Evolutionary conservation across 805 yeast species (phyloP), one percentile per base, ranked within the genome.

Genomic region (Phaffomyces thermotolerans): DNA sequence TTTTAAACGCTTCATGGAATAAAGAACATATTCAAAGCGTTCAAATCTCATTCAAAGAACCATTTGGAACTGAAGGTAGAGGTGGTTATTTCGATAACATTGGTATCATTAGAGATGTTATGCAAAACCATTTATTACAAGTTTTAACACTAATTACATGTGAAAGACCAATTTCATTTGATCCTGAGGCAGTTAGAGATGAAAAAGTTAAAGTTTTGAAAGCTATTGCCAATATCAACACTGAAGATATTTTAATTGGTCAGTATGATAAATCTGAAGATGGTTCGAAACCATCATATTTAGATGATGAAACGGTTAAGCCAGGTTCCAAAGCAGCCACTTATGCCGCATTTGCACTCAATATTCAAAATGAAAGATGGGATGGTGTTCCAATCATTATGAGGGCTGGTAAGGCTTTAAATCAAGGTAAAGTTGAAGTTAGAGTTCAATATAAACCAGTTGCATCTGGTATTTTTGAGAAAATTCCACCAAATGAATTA

Each of bases 31-130:
- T 93, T 59, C 73, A 79, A 49, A 77, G 82, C 34, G 81, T 93
- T 49, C 96, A 91, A 71, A 80, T 93, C 53, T 77, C 91, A 13
- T 91, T 93, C 74, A 93, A 93, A 71, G 99, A 93, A 70, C 87
- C 93, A n/a, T 93, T 93, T 57, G 99, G 99, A 44, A 93, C 99
- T 34, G 96, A 93, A 68, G 99, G 99, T 45, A 80, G 99, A 63
- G 99, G 99, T 54, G 99, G 99, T 33, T 93, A 93, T 71, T 93
- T 93, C 60, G 98, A 93, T 67, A 72, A 75, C 44, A 88, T 90
- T 58, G 99, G 99, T 46, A 93, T 93, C 61, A 85, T 93, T 54
- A 80, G 99, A 66, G 99, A 93, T 62, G 98, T 93, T 39, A 91
- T 93, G 88, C 99, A 93, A 72, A 93, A 93, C 74, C 99, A 93